phyloP scores from a whole-genome alignment of 163 green algal genomes.

The Scenedesmus sp. region DNA sequence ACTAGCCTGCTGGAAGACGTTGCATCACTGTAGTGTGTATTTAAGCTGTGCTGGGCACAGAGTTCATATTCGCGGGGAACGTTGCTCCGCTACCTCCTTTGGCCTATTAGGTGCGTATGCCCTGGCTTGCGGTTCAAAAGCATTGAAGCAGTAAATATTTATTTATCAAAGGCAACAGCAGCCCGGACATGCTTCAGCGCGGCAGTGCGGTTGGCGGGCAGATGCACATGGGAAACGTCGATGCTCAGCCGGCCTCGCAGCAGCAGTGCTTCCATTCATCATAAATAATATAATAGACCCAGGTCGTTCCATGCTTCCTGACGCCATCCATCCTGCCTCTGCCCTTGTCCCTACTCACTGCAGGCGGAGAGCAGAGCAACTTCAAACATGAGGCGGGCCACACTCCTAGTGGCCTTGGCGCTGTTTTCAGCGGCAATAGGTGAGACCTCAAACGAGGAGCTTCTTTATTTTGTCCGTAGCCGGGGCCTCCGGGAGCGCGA shows the following conservation, averaged over 20 bases:
- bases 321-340: not conserved
- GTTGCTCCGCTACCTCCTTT: not conserved
- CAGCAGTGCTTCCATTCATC: not conserved
- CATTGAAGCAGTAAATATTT: too few relatives aligned
- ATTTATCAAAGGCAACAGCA: not conserved
- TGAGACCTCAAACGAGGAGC: not conserved
- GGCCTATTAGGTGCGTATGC: not conserved
- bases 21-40: not conserved
- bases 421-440: slow-evolving; percentile 7
- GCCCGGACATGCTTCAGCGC: not conserved
- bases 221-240: slow-evolving; percentile 10
- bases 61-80: not conserved
- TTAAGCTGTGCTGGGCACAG: not conserved
- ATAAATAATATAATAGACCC: not conserved
- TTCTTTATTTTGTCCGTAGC: not conserved
- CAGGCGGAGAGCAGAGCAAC: slow-evolving; percentile 17
- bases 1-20: not conserved
- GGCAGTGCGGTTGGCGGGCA: slow-evolving; percentile 9
- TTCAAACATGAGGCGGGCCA: slow-evolving; percentile 19
- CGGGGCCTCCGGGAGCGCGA: not conserved
- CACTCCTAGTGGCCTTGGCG: slow-evolving; percentile 31
- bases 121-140: not conserved
- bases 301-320: not conserved
- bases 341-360: not conserved
- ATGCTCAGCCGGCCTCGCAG: not conserved